Evolutionary conservation across 371 early-diverging fungal species (phyloP).

Genomic region (Smittium mucronatum): DNA sequence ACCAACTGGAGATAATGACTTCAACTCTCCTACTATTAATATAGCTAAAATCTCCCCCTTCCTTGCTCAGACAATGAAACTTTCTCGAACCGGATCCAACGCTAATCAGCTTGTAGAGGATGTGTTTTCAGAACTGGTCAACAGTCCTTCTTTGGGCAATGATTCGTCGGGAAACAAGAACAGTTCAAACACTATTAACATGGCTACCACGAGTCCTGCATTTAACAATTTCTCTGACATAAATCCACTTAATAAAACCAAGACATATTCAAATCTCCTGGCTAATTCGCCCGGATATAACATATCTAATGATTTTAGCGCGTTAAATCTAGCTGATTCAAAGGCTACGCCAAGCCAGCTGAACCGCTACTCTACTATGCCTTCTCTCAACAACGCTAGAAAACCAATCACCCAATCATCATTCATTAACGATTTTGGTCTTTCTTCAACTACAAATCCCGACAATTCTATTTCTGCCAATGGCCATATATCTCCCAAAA

Average conservation of each 20-base stretch:
- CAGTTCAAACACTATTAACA: background rate
- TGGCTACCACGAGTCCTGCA: background rate
- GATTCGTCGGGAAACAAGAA: background rate
- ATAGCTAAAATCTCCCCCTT: background rate
- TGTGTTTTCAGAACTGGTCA: background rate
- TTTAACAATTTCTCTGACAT: background rate
- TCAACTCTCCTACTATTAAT: background rate
- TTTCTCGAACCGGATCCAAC: background rate
- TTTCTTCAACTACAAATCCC: no score
- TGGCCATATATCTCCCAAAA: no score
- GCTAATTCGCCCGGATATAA: background rate
- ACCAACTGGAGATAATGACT: background rate
- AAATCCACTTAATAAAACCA: background rate
- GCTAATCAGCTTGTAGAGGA: background rate
- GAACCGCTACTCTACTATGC: constrained; percentile 1
- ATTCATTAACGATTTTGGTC: no score
- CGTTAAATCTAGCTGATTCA: background rate
- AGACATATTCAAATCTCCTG: background rate
- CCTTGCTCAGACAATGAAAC: background rate
- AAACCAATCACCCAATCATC: no score
- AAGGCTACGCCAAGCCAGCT: background rate
- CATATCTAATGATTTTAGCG: background rate
- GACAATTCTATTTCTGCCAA: no score
- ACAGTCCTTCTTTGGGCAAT: background rate
- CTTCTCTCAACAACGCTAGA: background rate